Percentiles rank a stretch among this genome's conserved stretches.
These are phyloP conservation scores for Diplosphaera chodatii DNA, from an alignment of 139 green algal species.

Conservation along the genomic window DNA sequence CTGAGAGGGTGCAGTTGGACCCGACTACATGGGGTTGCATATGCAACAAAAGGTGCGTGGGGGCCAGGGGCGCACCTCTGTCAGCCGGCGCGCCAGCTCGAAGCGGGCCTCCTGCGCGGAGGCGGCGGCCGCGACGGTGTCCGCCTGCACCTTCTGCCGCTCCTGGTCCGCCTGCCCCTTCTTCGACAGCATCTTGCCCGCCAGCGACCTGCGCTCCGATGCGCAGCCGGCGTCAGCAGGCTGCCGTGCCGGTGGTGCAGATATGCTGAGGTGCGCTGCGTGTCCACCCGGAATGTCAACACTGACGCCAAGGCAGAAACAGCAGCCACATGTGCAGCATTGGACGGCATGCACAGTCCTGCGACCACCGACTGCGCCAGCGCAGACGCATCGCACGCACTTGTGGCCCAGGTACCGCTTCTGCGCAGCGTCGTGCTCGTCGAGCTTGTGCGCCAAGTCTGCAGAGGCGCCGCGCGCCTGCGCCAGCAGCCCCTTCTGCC, in stretches of 20 bases:
- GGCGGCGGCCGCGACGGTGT: constrained; percentile 27
- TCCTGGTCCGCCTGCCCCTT: neutral
- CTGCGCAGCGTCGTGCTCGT: constrained; percentile 44
- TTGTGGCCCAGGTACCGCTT: constrained; percentile 49
- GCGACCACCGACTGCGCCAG: neutral
- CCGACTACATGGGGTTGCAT: no score
- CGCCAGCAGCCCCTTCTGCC: constrained; percentile 24
- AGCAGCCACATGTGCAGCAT: neutral
- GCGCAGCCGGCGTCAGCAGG: neutral
- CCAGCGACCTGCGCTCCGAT: neutral
- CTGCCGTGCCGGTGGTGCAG: no score
- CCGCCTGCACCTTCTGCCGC: constrained; percentile 15
- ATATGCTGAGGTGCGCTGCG: no score
- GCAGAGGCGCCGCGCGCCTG: neutral
- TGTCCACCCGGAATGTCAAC: no score
- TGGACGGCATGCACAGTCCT: neutral
- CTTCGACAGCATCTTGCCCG: constrained; percentile 3
- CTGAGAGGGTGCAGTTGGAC: no score
- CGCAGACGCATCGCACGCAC: neutral
- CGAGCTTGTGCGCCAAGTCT: constrained; percentile 16
- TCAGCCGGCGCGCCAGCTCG: constrained; percentile 43
- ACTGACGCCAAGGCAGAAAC: no score
- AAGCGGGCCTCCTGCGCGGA: constrained; percentile 54
- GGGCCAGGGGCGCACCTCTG: constrained; percentile 11
- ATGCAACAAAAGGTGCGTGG: no score